Evolutionary conservation across 768 basidiomycete genomes (phyloP).

Genomic region (Terana coerulea): DNA sequence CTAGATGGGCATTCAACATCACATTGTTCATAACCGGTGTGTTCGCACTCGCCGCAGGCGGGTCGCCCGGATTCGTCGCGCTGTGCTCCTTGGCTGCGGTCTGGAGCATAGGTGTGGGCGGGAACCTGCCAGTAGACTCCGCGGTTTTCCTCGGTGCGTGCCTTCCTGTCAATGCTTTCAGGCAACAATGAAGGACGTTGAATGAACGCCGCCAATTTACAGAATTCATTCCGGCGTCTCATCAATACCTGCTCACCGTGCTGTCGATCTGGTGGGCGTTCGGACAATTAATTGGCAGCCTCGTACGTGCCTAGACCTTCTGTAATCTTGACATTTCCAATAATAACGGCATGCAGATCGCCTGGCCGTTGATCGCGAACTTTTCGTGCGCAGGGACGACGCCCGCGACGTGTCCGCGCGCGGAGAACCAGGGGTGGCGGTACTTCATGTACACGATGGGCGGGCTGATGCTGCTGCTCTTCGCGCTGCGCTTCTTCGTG

Average conservation of each 20-base stretch:
- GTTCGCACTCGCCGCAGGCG: constrained; percentile 62
- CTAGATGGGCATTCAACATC: constrained; percentile 62
- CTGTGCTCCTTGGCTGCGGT: constrained; percentile 49
- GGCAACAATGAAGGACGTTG: no score
- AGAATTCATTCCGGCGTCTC: constrained; percentile 69
- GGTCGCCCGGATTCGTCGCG: constrained; percentile 46
- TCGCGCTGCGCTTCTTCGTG: constrained; percentile 57
- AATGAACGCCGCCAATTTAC: no score
- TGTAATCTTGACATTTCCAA: not conserved
- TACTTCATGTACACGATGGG: constrained; percentile 72
- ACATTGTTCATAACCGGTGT: constrained; percentile 63
- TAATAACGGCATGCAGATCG: no score
- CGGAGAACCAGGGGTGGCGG: constrained; percentile 70
- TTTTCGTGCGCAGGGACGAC: constrained; percentile 50
- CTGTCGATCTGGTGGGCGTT: constrained; percentile 81
- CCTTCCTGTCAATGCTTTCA: no score
- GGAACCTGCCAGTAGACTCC: constrained; percentile 72
- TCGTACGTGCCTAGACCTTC: constrained; percentile 26
- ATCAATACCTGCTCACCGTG: constrained; percentile 73
- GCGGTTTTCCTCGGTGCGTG: constrained; percentile 66
- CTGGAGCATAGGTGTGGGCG: constrained; percentile 69
- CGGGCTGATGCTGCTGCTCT: constrained; percentile 61
- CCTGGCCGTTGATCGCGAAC: constrained; percentile 71
- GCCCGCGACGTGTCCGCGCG: constrained; percentile 36
- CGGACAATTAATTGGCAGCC: constrained; percentile 60